phyloP scores from a whole-genome alignment of 768 basidiomycete species.

The Tylopilus plumbeoviolaceoides region DNA sequence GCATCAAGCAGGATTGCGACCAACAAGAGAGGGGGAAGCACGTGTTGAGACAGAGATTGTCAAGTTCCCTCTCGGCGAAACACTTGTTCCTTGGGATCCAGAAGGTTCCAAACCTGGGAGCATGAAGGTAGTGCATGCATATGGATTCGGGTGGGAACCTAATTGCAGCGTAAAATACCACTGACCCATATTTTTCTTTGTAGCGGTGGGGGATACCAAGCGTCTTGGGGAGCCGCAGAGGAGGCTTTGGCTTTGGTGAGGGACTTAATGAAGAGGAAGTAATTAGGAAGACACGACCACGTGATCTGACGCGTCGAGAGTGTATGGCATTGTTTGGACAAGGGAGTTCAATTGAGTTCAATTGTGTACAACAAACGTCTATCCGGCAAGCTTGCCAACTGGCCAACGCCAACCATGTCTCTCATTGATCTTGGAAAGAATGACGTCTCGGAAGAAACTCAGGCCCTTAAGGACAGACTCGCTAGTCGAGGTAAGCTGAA shows the following conservation, averaged over 20 bases:
- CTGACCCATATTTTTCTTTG: constrained; percentile 11
- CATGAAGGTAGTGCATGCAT: constrained; percentile 49
- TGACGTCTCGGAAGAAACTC: constrained; percentile 37
- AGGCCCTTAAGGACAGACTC: constrained; percentile 33
- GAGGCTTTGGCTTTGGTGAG: constrained; percentile 34
- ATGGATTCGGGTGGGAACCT: constrained; percentile 50
- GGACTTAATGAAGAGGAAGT: not conserved
- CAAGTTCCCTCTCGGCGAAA: constrained; percentile 30
- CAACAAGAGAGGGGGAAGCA: constrained; percentile 51
- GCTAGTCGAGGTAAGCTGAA: constrained; percentile 34
- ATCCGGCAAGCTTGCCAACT: constrained; percentile 15
- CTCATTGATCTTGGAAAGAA: constrained; percentile 37
- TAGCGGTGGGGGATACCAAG: constrained; percentile 37
- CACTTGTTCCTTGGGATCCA: constrained; percentile 16
- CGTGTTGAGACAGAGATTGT: constrained; percentile 49
- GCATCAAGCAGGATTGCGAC: constrained; percentile 59
- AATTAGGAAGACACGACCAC: constrained; percentile 23
- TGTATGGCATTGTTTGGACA: constrained; percentile 27
- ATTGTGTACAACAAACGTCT: not conserved
- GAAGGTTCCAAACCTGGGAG: constrained; percentile 18
- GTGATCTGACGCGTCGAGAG: constrained; percentile 29
- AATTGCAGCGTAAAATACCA: not conserved
- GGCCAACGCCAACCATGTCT: constrained; percentile 30
- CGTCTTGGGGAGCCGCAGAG: constrained; percentile 42
- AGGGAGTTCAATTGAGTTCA: not conserved